Conservation (phyloP, 176 grass and related monocot species). For the Melocanna baccifera region DNA sequence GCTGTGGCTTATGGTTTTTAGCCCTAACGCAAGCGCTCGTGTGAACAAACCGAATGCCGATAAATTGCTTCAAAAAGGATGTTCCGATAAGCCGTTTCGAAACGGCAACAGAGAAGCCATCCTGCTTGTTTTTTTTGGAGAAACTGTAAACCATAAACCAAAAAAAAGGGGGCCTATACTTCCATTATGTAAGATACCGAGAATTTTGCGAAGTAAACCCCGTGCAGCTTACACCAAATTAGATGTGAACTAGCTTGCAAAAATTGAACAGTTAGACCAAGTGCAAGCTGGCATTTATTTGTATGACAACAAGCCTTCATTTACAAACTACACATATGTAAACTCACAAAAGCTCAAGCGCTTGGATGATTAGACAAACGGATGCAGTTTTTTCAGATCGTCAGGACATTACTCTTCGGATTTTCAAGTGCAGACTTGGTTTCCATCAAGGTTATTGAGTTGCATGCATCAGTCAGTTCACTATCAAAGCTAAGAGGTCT, state of each 20-base stretch:
- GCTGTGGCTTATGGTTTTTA: no score
- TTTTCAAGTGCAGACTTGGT: background rate
- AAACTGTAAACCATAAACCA: no score
- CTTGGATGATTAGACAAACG: background rate
- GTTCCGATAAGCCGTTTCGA: no score
- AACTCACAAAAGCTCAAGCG: background rate
- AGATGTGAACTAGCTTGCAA: background rate
- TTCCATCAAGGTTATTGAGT: no score
- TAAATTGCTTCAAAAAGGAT: no score
- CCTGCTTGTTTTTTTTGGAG: no score
- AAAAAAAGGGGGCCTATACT: background rate
- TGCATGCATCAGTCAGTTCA: no score
- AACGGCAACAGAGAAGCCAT: no score
- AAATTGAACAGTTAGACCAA: background rate
- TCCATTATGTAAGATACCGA: constrained; percentile 1
- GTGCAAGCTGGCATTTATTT: background rate
- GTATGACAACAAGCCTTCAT: background rate
- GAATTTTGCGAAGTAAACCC: constrained; percentile 2
- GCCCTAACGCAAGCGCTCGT: accelerated
- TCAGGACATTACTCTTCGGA: background rate
- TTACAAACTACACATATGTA: background rate
- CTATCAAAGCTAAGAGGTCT: no score
- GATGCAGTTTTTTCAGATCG: background rate
- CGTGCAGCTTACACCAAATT: background rate
- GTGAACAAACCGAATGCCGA: no score